Evolutionary conservation across 257 asterid genomes (phyloP), one percentile per base, ranked within the genome.

Genomic region (Cordia subcordata): DNA sequence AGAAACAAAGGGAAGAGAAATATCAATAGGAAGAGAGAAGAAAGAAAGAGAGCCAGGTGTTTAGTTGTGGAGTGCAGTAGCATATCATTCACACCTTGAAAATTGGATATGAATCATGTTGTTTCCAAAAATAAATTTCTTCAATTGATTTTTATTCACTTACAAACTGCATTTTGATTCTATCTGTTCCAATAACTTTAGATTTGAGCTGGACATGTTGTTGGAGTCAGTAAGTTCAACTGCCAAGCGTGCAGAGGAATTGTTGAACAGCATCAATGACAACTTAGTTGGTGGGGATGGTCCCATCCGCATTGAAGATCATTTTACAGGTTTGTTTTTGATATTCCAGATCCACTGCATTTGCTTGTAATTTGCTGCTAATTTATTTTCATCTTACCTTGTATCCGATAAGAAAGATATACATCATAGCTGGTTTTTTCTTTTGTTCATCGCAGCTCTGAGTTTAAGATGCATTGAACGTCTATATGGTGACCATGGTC

Each of bases 401-500:
- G 18, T 54, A 58, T 55, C 42, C 49, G 65, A 20, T 52, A 38
- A 8, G 5, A 57, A 11, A 23, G 17, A 21, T 60, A 39, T 53
- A 35, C 23, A 17, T 49, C 10, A 8, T n/a, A 20, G 51, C 19
- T 64, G 56, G 32, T 49, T 63, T 63, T 37, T 57, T 12, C 58
- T 67, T 65, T 53, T 72, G 33, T 69, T 76, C 60, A 38, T 20
- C 75, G 52, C 53, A 93, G 99, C 82, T 68, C 82, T 89, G 65
- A 83, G 82, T 78, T 56, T 90, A 65, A 90, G 99, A 76, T 89
- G 96, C 88, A 89, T 87, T 67, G 99, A 93, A 75, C 95, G 97
- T 10, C 76, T 93, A 16, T 93, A 93, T 73, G 99, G 99, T 51
- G 99, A 93, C 71, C 99, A 93, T 85, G 99, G 99, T 61, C 90